These are phyloP conservation scores for Xerocomellus amylosporus DNA, from an alignment of 768 basidiomycete species.

Conservation along the genomic window DNA sequence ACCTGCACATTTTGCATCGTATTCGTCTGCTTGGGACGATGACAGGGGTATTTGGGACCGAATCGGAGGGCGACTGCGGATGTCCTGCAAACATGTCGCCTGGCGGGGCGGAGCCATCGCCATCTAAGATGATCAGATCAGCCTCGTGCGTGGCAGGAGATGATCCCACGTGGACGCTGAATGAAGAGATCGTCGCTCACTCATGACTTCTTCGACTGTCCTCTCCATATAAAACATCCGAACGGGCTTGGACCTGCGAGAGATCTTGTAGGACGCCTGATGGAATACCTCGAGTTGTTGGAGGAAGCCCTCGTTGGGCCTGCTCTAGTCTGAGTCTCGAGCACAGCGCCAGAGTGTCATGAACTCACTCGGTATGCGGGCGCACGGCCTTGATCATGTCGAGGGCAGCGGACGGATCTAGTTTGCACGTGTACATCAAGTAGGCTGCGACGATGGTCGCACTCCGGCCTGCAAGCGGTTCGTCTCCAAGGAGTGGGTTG, in stretches of 20 bases:
- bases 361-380: constrained; percentile 68
- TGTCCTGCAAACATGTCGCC: constrained; percentile 76
- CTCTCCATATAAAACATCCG: constrained; percentile 84
- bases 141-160: neutral
- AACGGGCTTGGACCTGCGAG: constrained; percentile 62
- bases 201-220: constrained; percentile 71
- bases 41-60: constrained; percentile 57
- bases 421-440: constrained; percentile 69
- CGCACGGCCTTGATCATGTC: constrained; percentile 64
- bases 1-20: constrained; percentile 92
- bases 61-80: constrained; percentile 63
- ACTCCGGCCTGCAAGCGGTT: constrained; percentile 59
- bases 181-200: constrained; percentile 51
- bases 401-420: constrained; percentile 61
- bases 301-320: constrained; percentile 85
- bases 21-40: constrained; percentile 60
- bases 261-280: constrained; percentile 64
- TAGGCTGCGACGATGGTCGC: constrained; percentile 86
- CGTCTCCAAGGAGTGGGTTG: neutral
- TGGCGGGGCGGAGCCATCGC: constrained; percentile 62
- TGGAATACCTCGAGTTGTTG: constrained; percentile 80
- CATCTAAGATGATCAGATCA: constrained; percentile 47
- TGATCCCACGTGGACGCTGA: neutral
- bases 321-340: constrained; percentile 26
- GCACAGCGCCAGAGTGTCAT: neutral